These are phyloP conservation scores for Monosporascus sp. DNA, from an alignment of 2,329 filamentous ascomycete species.

Conservation along the genomic window DNA sequence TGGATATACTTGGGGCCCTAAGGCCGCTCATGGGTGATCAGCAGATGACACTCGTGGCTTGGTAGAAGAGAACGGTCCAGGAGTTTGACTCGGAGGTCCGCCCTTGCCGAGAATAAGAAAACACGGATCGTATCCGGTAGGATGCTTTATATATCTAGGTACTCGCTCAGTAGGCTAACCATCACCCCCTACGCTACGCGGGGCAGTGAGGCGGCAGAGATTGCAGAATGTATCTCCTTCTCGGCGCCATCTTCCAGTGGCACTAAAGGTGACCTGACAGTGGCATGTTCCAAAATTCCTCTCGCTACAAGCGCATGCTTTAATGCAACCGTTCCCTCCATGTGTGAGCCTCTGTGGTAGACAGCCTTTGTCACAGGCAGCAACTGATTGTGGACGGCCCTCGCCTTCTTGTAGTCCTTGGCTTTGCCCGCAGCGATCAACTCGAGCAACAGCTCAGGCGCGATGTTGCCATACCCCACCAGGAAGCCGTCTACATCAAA, in stretches of 20 bases:
- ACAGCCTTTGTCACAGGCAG: slow-evolving; percentile 49
- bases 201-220: slow-evolving; percentile 24
- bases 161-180: too few relatives aligned
- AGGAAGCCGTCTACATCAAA: slow-evolving; percentile 51
- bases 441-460: slow-evolving; percentile 44
- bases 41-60: too few relatives aligned
- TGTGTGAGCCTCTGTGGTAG: slow-evolving; percentile 50
- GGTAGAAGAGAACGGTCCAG: too few relatives aligned
- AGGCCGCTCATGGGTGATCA: too few relatives aligned
- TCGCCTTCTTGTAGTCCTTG: slow-evolving; percentile 42
- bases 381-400: slow-evolving; percentile 45
- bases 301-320: slow-evolving; percentile 48
- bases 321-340: slow-evolving; percentile 48
- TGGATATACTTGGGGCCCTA: too few relatives aligned
- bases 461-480: slow-evolving; percentile 50
- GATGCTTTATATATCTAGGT: too few relatives aligned
- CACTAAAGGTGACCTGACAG: slow-evolving; percentile 43
- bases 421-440: slow-evolving; percentile 47
- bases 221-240: slow-evolving; percentile 37
- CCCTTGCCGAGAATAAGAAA: too few relatives aligned
- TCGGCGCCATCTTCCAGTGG: slow-evolving; percentile 38
- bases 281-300: slow-evolving; percentile 44
- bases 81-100: too few relatives aligned
- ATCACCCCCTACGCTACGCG: slow-evolving; percentile 10
- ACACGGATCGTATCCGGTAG: too few relatives aligned